A percentile compares a stretch with the other conserved stretches of the same genome.
Evolutionary conservation across 2,329 filamentous ascomycete genomes (phyloP).

Genomic region (Penicillium sp.): DNA sequence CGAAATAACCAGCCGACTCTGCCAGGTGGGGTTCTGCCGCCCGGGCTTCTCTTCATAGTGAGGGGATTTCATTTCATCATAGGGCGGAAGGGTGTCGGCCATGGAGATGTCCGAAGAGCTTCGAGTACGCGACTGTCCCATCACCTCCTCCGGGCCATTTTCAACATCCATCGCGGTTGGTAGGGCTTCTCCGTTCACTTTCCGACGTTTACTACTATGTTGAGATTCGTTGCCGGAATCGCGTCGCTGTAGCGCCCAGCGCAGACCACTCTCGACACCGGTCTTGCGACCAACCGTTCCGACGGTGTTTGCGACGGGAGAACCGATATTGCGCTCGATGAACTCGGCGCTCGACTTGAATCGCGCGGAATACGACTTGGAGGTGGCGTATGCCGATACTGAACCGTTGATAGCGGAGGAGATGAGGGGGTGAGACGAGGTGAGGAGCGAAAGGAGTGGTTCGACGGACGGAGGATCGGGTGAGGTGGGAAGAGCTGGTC

Average conservation of each 20-base stretch:
- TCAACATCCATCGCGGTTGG: constrained; percentile 54
- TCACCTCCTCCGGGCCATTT: constrained; percentile 34
- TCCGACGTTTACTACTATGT: constrained; percentile 46
- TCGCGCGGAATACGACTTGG: constrained; percentile 87
- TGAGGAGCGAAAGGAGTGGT: constrained; percentile 82
- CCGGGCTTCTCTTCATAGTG: constrained; percentile 62
- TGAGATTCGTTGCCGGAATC: constrained; percentile 41
- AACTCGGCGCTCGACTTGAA: constrained; percentile 91
- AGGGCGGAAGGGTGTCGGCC: constrained; percentile 78
- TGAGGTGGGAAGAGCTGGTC: constrained; percentile 37
- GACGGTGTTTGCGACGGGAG: constrained; percentile 83
- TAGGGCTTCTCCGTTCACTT: constrained; percentile 42
- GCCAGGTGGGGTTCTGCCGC: constrained; percentile 63
- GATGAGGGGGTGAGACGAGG: constrained; percentile 83
- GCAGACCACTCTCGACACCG: constrained; percentile 82
- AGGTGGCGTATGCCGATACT: constrained; percentile 80
- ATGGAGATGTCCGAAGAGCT: constrained; percentile 69
- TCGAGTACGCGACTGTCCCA: constrained; percentile 41
- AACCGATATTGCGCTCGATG: constrained; percentile 81
- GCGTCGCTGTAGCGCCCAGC: constrained; percentile 72
- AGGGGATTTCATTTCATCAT: constrained; percentile 77
- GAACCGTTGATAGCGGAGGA: constrained; percentile 84
- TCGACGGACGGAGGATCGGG: constrained; percentile 63
- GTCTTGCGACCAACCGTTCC: constrained; percentile 82
- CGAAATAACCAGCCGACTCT: constrained; percentile 82